A percentile compares a stretch with the other conserved stretches of the same genome.
These are phyloP conservation scores for Agaricales sp. DNA, from an alignment of 1,284 basidiomycete species.

Conservation along the genomic window DNA sequence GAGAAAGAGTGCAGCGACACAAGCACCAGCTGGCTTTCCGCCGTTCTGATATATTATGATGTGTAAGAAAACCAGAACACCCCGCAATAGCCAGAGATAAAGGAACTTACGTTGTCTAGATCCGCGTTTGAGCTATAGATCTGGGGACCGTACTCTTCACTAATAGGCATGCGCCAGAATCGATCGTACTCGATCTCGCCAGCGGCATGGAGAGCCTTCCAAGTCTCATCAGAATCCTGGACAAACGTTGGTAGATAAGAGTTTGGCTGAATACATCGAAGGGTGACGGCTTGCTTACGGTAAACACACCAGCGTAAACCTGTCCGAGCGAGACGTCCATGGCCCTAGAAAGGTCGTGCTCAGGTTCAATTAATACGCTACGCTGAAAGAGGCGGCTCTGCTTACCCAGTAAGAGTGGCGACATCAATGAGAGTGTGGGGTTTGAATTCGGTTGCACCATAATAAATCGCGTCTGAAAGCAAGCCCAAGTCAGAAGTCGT, in stretches of 20 bases:
- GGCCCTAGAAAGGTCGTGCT: slow-evolving; percentile 33
- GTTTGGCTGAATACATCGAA: background rate
- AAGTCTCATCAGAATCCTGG: slow-evolving; percentile 52
- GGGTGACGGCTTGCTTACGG: slow-evolving; percentile 36
- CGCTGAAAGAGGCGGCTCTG: slow-evolving; percentile 3
- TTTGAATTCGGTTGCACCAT: slow-evolving; percentile 70
- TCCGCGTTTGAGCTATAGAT: slow-evolving; percentile 77
- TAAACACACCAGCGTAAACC: slow-evolving; percentile 71
- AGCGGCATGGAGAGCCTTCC: slow-evolving; percentile 62
- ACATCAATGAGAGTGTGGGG: slow-evolving; percentile 80
- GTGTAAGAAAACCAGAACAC: slow-evolving; percentile 3
- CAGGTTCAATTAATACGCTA: too few species aligned
- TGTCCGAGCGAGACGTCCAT: slow-evolving; percentile 65
- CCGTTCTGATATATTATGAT: slow-evolving; percentile 37
- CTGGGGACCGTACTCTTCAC: slow-evolving; percentile 70
- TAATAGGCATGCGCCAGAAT: slow-evolving; percentile 80
- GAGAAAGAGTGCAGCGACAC: slow-evolving; percentile 84
- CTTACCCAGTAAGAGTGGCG: slow-evolving; percentile 69
- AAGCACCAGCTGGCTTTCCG: slow-evolving; percentile 61
- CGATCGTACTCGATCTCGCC: slow-evolving; percentile 70
- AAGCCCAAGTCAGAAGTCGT: background rate
- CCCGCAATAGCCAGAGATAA: background rate
- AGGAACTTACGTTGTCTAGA: slow-evolving; percentile 60
- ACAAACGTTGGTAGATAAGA: slow-evolving; percentile 37
- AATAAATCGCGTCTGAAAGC: slow-evolving; percentile 71